Conservation (phyloP, 257 asterid species). For the Verbena officinalis region DNA sequence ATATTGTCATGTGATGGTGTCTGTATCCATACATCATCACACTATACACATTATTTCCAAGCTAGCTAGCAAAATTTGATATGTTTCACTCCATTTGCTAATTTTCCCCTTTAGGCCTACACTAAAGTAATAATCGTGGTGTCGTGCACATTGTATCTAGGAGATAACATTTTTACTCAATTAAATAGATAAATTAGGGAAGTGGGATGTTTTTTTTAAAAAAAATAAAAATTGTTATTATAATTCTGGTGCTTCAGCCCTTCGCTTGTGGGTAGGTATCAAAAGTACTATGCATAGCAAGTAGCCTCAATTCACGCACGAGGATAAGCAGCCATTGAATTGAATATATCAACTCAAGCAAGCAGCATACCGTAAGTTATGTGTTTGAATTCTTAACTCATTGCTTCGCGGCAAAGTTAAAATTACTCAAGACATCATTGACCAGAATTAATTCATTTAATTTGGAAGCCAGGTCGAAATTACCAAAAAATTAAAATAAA, state of each 20-base stretch:
- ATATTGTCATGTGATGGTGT: too few relatives aligned
- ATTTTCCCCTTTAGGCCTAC: slow-evolving; percentile 2
- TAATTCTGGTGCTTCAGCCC: too few relatives aligned
- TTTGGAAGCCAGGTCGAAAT: not conserved
- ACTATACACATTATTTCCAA: too few relatives aligned
- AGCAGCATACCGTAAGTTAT: too few relatives aligned
- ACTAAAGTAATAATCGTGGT: not conserved
- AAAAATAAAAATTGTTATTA: too few relatives aligned
- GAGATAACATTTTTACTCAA: not conserved
- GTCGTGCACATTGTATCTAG: not conserved
- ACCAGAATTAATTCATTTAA: not conserved
- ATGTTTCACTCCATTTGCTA: not conserved
- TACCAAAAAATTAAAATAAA: too few relatives aligned
- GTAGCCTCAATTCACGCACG: slow-evolving; percentile 8
- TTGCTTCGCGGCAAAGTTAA: slow-evolving; percentile 1
- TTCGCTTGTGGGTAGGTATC: too few relatives aligned
- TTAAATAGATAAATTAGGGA: not conserved
- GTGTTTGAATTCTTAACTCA: not conserved
- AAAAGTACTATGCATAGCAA: too few relatives aligned
- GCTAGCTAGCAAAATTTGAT: not conserved
- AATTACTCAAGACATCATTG: not conserved
- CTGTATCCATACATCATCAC: too few relatives aligned
- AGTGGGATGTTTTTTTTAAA: too few relatives aligned
- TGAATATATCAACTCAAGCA: not conserved
- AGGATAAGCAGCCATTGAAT: not conserved